Conservation (phyloP, 805 yeast genomes). For the Deakozyma indianensis region DNA sequence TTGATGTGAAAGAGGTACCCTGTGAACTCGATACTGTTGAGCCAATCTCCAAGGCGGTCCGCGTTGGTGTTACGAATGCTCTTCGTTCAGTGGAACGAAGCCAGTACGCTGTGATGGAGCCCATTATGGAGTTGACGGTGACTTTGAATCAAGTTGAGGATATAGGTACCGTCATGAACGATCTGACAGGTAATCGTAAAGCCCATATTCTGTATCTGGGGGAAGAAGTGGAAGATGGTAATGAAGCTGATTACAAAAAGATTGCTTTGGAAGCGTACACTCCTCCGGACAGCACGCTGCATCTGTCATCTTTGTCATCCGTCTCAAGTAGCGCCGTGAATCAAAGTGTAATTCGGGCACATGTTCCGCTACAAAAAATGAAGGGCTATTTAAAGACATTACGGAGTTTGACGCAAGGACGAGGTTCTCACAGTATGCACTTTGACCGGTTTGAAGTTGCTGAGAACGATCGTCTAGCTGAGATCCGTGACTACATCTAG, state of each 20-base stretch:
- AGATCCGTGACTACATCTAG: neutral
- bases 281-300: slow-evolving; percentile 50
- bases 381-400: slow-evolving; percentile 70
- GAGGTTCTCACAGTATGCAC: slow-evolving; percentile 72
- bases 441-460: slow-evolving; percentile 52
- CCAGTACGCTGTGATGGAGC: slow-evolving; percentile 57
- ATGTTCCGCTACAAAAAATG: slow-evolving; percentile 80
- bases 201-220: slow-evolving; percentile 63
- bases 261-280: slow-evolving; percentile 46
- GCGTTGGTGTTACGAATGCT: slow-evolving; percentile 30
- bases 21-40: slow-evolving; percentile 28
- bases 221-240: slow-evolving; percentile 31
- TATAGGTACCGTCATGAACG: slow-evolving; percentile 74
- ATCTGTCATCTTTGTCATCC: slow-evolving; percentile 18
- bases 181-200: slow-evolving; percentile 61
- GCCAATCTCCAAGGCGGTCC: slow-evolving; percentile 30
- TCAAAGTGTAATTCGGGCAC: slow-evolving; percentile 43
- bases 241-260: slow-evolving; percentile 10
- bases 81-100: slow-evolving; percentile 15
- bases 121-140: slow-evolving; percentile 67
- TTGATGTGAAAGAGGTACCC: slow-evolving; percentile 41
- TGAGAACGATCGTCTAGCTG: neutral
- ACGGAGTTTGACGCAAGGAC: slow-evolving; percentile 77
- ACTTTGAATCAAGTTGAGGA: slow-evolving; percentile 48
- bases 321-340: slow-evolving; percentile 26